These are phyloP conservation scores for Tricholoma saponaceum DNA, from an alignment of 768 basidiomycete species.

Conservation along the genomic window DNA sequence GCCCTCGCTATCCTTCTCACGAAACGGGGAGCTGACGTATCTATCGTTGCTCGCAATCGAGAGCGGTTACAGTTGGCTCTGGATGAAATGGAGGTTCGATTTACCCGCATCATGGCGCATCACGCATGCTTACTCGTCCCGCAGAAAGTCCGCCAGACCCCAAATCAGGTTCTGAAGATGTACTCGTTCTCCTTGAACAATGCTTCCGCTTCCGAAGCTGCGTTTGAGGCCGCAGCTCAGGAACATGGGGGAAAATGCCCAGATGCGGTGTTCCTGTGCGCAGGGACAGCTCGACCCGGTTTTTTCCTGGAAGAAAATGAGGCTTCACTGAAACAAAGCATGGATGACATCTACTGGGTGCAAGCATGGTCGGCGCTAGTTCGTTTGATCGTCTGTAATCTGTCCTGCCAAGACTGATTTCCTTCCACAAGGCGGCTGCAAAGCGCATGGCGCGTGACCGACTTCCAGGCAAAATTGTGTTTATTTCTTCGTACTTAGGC, in stretches of 20 bases:
- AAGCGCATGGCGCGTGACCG: conserved; percentile 59
- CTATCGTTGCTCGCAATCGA: conserved; percentile 79
- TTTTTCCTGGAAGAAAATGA: conserved; percentile 72
- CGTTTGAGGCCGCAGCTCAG: conserved; percentile 56
- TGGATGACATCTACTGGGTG: conserved; percentile 43
- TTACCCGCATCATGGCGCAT: conserved; percentile 36
- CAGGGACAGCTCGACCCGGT: conserved; percentile 66
- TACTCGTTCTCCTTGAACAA: conserved; percentile 66
- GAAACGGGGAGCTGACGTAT: conserved; percentile 72
- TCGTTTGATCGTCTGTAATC: conserved; percentile 33
- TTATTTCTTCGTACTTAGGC: conserved; percentile 75
- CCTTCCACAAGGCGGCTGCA: conserved; percentile 54
- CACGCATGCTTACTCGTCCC: neutral
- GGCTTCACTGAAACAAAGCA: conserved; percentile 46
- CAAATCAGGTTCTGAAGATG: conserved; percentile 56
- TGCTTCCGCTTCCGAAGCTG: conserved; percentile 48
- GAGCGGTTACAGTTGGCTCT: conserved; percentile 61
- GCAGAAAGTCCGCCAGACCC: conserved; percentile 50
- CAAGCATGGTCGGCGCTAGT: conserved; percentile 59
- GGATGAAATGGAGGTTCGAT: conserved; percentile 58
- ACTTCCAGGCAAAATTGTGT: conserved; percentile 64
- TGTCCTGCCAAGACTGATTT: conserved; percentile 27
- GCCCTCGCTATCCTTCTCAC: conserved; percentile 67
- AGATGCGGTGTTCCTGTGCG: conserved; percentile 77
- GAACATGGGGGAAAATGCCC: conserved; percentile 57